Conservation (phyloP, 2,329 filamentous ascomycete genomes). For the Colletotrichum sp. region DNA sequence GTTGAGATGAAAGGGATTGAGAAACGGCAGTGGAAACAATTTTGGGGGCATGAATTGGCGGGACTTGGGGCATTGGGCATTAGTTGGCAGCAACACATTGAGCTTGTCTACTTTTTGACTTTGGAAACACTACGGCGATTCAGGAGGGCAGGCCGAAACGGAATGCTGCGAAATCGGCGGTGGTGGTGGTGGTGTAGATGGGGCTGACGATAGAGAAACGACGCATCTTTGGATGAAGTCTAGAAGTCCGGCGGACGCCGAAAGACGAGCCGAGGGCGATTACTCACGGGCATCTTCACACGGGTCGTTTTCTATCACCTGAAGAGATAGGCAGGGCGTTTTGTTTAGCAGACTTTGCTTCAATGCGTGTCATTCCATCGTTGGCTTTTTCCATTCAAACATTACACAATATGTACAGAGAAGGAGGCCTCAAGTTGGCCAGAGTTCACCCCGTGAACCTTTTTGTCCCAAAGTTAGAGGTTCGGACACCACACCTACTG, state of each 20-base stretch:
- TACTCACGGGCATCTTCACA: not conserved
- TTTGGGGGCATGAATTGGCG: not conserved
- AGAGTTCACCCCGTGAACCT: not conserved
- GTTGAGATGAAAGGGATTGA: not conserved
- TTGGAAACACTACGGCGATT: not conserved
- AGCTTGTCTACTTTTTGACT: not conserved
- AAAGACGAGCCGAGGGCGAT: not conserved
- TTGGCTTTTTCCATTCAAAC: not conserved
- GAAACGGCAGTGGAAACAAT: not conserved
- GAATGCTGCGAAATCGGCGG: not conserved
- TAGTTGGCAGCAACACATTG: not conserved
- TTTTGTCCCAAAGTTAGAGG: not conserved
- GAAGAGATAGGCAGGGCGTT: not conserved
- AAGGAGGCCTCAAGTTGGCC: not conserved
- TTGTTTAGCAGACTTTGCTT: not conserved
- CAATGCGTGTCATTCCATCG: not conserved
- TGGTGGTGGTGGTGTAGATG: not conserved
- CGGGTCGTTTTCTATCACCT: not conserved
- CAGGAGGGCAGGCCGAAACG: not conserved
- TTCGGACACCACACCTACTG: conserved; percentile 16
- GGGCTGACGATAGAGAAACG: not conserved
- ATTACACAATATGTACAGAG: conserved; percentile 13
- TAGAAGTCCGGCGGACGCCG: not conserved
- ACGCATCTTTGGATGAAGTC: not conserved
- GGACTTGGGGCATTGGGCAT: not conserved